Evolutionary conservation across 345 rosid genomes (phyloP), one percentile per base, ranked within the genome.

Genomic region (Salix caprea): DNA sequence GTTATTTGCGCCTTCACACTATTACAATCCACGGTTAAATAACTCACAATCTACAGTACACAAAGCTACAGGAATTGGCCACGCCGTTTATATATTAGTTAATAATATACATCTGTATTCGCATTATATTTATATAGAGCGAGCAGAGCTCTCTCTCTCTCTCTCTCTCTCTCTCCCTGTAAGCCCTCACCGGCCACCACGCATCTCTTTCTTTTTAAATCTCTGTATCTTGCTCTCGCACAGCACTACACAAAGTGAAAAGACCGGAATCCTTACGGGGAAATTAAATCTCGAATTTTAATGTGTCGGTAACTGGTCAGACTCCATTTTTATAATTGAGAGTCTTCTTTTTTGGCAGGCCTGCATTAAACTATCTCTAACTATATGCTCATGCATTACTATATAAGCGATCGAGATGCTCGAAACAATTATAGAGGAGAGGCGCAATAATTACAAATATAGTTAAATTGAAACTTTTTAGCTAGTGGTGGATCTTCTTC

Each of bases 361-460:
- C 71, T 74, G 77, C 77, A 74, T 39, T 37, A 36, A 36, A 60
- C 24, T 23, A 36, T 37, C n/a, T 73, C 10, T 10, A 36, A 21
- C 4, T 32, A 4, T 10, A 23, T 58, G 64, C 28, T 9, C 62
- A n/a, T n/a, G 62, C 26, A 9, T 56, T n/a, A 56, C 28, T 21
- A 56, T n/a, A 42, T 42, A 11, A 42, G 13, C 46, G 46, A 42
- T 24, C 61, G n/a, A 56, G 62, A 56, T 58, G 64, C 28, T 3
- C 4, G 28, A 58, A 23, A 58, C 64, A n/a, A 9, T 9, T 58
- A 23, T 23, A 58, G 64, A 58, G 64, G 64, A 58, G 24, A 58
- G 7, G 37, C 37, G 24, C 26, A 10, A n/a, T 23, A 24, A 46
- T 40, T n/a, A 58, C 3, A 24, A 2, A 23, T 58, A 3, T 23